A percentile compares a stretch with the other conserved stretches of the same genome.
phyloP scores from a whole-genome alignment of 2,329 filamentous ascomycete genomes.

The Penicillium sp. region DNA sequence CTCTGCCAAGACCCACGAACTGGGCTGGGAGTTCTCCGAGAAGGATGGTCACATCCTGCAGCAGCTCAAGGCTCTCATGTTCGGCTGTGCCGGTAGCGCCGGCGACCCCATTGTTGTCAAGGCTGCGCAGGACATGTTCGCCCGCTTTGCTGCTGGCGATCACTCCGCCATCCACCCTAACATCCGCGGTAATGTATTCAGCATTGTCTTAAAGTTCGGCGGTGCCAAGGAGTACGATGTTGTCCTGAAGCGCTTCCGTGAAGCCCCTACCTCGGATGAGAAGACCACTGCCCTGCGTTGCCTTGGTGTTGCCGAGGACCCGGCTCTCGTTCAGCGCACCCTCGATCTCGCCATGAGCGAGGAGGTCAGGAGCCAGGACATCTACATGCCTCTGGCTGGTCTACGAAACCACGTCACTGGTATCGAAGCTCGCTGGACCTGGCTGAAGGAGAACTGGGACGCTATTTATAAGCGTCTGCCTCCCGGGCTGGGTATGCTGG shows the following conservation, averaged over 20 bases:
- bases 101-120: conserved; percentile 78
- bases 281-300: conserved; percentile 87
- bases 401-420: conserved; percentile 77
- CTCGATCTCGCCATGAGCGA: conserved; percentile 73
- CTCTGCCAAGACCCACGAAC: conserved; percentile 76
- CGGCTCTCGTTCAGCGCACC: conserved; percentile 79
- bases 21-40: conserved; percentile 87
- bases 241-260: conserved; percentile 74
- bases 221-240: conserved; percentile 84
- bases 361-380: conserved; percentile 90
- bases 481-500: conserved; percentile 83
- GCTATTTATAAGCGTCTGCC: conserved; percentile 77
- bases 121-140: conserved; percentile 87
- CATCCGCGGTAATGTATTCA: conserved; percentile 82
- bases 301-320: conserved; percentile 76
- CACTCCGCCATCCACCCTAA: conserved; percentile 85
- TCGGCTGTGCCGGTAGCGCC: conserved; percentile 77
- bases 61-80: conserved; percentile 92
- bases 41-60: conserved; percentile 86
- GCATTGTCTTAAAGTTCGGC: conserved; percentile 80
- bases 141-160: conserved; percentile 79
- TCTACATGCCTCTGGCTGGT: conserved; percentile 83
- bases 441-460: conserved; percentile 90
- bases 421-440: conserved; percentile 77
- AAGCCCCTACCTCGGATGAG: conserved; percentile 78